These are phyloP conservation scores for Juglanconis oblonga DNA, from an alignment of 2,329 filamentous ascomycete genomes.

Conservation along the genomic window DNA sequence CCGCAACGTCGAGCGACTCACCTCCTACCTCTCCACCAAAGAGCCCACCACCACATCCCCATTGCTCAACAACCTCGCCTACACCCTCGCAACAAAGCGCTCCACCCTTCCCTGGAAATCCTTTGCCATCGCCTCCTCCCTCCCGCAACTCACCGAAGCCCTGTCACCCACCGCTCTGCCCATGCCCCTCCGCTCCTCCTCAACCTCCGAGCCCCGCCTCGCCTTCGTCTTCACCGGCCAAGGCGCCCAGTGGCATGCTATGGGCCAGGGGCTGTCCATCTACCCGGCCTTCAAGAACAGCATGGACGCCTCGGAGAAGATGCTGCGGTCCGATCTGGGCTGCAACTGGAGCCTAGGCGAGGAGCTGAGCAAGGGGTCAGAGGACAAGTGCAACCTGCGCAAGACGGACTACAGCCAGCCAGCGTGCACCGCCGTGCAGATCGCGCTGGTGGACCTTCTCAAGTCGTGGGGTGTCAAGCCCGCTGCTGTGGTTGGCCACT, in stretches of 20 bases:
- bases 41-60: not conserved
- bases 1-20: slow-evolving; percentile 1
- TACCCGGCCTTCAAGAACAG: slow-evolving; percentile 15
- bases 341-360: slow-evolving; percentile 12
- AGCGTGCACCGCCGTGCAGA: slow-evolving; percentile 45
- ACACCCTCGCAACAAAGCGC: slow-evolving; percentile 9
- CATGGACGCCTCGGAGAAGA: slow-evolving; percentile 3
- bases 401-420: slow-evolving; percentile 36
- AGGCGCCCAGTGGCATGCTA: slow-evolving; percentile 22
- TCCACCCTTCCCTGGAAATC: slow-evolving; percentile 8
- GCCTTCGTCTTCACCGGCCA: slow-evolving; percentile 21
- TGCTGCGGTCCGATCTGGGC: slow-evolving; percentile 5
- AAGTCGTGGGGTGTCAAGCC: slow-evolving; percentile 28
- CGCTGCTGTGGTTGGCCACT: slow-evolving; percentile 35
- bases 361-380: not conserved
- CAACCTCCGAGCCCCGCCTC: not conserved
- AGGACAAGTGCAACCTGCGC: not conserved
- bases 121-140: slow-evolving; percentile 1
- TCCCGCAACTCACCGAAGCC: not conserved
- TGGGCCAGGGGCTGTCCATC: slow-evolving; percentile 22
- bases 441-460: slow-evolving; percentile 38
- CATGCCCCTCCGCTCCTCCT: not conserved
- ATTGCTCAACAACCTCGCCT: slow-evolving; percentile 1
- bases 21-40: slow-evolving; percentile 2
- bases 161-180: not conserved